These are phyloP conservation scores for Flaveria brownii DNA, from an alignment of 129 eudicot genomes.

Conservation along the genomic window DNA sequence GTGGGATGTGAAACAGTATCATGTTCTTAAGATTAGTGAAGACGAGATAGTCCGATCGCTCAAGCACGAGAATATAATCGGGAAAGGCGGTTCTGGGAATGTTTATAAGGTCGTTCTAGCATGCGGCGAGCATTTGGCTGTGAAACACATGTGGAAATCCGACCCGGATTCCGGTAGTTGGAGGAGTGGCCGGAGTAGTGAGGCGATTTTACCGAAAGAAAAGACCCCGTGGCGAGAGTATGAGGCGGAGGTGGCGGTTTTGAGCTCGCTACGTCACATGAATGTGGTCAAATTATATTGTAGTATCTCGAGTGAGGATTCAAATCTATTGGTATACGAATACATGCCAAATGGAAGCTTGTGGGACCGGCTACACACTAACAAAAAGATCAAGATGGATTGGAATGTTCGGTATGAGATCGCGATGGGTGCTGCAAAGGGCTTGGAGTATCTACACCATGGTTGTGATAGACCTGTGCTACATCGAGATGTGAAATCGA, in stretches of 20 bases:
- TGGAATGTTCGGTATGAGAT: constrained; percentile 58
- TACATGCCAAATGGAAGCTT: constrained; percentile 72
- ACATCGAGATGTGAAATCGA: constrained; percentile 70
- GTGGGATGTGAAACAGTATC: constrained; percentile 60
- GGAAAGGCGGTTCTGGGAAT: constrained; percentile 66
- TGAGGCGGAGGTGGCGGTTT: constrained; percentile 67
- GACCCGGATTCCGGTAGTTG: constrained; percentile 40
- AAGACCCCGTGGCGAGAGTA: constrained; percentile 46
- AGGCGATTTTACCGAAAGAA: constrained; percentile 44
- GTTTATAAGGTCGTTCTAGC: constrained; percentile 50
- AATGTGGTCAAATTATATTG: constrained; percentile 70
- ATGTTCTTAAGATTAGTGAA: constrained; percentile 53
- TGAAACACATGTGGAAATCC: constrained; percentile 59
- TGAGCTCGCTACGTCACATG: constrained; percentile 65
- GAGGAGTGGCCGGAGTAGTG: constrained; percentile 41
- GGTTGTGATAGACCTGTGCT: constrained; percentile 60
- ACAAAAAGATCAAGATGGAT: constrained; percentile 48
- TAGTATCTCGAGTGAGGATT: constrained; percentile 64
- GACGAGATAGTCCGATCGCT: constrained; percentile 51
- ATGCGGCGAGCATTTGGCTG: constrained; percentile 56
- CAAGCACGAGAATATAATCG: constrained; percentile 54
- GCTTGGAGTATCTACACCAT: constrained; percentile 70
- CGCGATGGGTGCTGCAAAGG: constrained; percentile 62
- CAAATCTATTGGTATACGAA: constrained; percentile 60
- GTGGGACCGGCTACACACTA: constrained; percentile 63